phyloP scores from a whole-genome alignment of 1,284 basidiomycete species.

The Caloboletus firmus region DNA sequence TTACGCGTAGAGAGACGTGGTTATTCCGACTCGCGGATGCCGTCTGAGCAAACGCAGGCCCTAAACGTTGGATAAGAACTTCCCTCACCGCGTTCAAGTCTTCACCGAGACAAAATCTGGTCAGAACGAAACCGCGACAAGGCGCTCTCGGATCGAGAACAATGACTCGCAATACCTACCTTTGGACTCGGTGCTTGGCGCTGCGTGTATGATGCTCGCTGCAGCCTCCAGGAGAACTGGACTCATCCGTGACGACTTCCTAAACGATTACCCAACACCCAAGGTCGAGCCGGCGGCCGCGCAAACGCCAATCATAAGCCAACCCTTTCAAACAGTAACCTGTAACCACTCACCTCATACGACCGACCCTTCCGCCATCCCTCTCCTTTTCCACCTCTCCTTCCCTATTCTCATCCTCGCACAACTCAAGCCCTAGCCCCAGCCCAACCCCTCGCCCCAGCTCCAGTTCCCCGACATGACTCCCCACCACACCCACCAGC shows the following conservation, averaged over 20 bases:
- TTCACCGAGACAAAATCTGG: slow-evolving; percentile 27
- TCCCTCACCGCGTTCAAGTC: slow-evolving; percentile 58
- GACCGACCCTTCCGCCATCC: background rate
- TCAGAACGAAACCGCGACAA: slow-evolving; percentile 1
- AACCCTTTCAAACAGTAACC: background rate
- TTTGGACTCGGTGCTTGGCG: slow-evolving; percentile 55
- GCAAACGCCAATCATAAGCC: slow-evolving; percentile 12
- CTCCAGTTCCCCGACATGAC: slow-evolving; percentile 53
- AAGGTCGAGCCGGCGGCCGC: background rate
- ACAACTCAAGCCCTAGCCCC: too few species aligned
- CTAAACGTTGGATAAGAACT: slow-evolving; percentile 54
- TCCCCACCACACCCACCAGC: slow-evolving; percentile 60
- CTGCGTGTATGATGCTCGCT: slow-evolving; percentile 64
- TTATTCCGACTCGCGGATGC: slow-evolving; percentile 51
- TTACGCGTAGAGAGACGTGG: slow-evolving; percentile 55
- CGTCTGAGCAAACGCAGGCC: slow-evolving; percentile 56
- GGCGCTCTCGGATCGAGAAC: background rate
- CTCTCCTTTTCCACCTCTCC: background rate
- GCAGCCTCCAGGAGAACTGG: slow-evolving; percentile 60
- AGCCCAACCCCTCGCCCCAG: slow-evolving; percentile 1
- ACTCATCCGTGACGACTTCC: slow-evolving; percentile 39
- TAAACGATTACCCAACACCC: slow-evolving; percentile 16
- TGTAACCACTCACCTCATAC: slow-evolving; percentile 17
- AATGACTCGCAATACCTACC: slow-evolving; percentile 41
- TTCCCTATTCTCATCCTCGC: background rate